Conservation (phyloP, 352 stramenopile genomes). For the Pythium scleroteichum region DNA sequence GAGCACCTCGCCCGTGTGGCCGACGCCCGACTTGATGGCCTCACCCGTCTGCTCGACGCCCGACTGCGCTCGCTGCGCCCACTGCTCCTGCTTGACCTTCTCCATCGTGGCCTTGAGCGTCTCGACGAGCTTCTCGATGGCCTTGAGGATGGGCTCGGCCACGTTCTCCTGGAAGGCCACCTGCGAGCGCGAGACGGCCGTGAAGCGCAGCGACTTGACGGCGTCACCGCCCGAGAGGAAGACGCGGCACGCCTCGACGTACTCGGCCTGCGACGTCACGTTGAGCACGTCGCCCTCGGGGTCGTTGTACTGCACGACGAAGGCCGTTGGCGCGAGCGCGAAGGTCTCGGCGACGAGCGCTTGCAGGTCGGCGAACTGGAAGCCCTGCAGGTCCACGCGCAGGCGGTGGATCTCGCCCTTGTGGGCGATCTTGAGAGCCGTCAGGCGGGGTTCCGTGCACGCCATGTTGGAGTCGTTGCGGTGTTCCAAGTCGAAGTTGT, state of each 20-base stretch:
- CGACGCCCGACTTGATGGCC: constrained; percentile 44
- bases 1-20: constrained; percentile 65
- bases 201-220: constrained; percentile 66
- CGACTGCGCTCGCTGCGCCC: constrained; percentile 51
- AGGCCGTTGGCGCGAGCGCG: constrained; percentile 37
- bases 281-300: constrained; percentile 71
- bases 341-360: constrained; percentile 70
- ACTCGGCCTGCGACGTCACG: constrained; percentile 71
- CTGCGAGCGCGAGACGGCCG: constrained; percentile 55
- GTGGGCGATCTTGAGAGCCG: constrained; percentile 77
- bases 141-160: constrained; percentile 76
- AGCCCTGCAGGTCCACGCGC: constrained; percentile 55
- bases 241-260: constrained; percentile 55
- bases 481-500: neutral
- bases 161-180: constrained; percentile 80
- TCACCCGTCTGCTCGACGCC: constrained; percentile 37
- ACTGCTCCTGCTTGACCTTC: constrained; percentile 83
- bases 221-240: constrained; percentile 40
- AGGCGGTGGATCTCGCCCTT: constrained; percentile 86
- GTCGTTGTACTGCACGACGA: constrained; percentile 85
- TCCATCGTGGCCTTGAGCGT: constrained; percentile 77
- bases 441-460: constrained; percentile 41
- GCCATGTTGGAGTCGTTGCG: constrained; percentile 29
- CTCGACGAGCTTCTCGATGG: constrained; percentile 81
- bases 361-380: constrained; percentile 47